Evolutionary conservation across 805 yeast genomes (phyloP), one percentile per base, ranked within the genome.

Genomic region (Myxozyma melibiosi): DNA sequence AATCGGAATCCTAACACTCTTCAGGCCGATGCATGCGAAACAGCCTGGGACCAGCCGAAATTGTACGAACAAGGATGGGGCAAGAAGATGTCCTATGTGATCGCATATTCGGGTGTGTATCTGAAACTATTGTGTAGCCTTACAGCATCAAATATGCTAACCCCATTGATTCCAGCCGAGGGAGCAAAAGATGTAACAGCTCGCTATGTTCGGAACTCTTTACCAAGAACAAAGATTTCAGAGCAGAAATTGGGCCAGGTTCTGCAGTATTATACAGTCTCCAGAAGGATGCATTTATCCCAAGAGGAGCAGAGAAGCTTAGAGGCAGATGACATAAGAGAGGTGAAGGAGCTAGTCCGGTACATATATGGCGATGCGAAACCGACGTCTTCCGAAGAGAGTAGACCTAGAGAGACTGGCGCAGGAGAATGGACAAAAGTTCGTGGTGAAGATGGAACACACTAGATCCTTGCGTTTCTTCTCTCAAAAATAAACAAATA

Each of bases 11-110:
- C 31, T 44, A 47, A 28, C 13, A n/a, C 11, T 20, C 2, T 16
- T 16, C n/a, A 57, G 63, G 53, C 65, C 16, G 98, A 91, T 67
- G 81, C 89, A 7, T 92, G 98, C 70, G 98, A 91, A 65, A 85
- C 83, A 46, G 84, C 91, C 0, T 90, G 78, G 72, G 96, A 92
- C 70, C 82, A 88, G 58, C 97, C 97, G 0, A 69, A 76, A 22
- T 73, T 90, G 14, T 91, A 91, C 67, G 80, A 85, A 46, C 77
- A 79, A 38, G 96, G 95, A 41, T 91, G 98, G 97, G 95, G 92
- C 31, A 92, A 92, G 73, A 82, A 82, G 58, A 92, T 92, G 97
- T 86, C 96, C 51, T 90, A 88, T 71, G 86, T 84, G 1, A 74
- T 92, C 54, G 97, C 89, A 0, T 78, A 86, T 52, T 79, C 84